Evolutionary conservation across 2,329 filamentous ascomycete genomes (phyloP), one percentile per base, ranked within the genome.

Genomic region (Biscogniauxia mediterranea): DNA sequence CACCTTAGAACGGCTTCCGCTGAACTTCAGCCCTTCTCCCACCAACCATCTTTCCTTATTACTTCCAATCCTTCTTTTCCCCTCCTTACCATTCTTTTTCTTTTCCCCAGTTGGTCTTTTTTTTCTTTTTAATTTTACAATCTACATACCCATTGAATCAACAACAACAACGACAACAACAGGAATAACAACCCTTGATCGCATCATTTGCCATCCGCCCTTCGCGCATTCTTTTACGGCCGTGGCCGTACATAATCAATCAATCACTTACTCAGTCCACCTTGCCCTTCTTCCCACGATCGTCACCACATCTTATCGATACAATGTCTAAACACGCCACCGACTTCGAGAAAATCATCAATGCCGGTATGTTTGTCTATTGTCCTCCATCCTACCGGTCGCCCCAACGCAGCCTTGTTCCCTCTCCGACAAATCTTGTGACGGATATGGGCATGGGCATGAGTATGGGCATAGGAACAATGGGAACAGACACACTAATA

Each of bases 281-380:
- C 9, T 56, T 13, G 20, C 53, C 54, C 17, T 23, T 26, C 20
- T 49, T 55, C 51, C 38, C 38, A 46, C 38, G 11, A n/a, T 32
- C 51, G 56, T 55, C 54, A 52, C 62, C 57, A 52, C 52, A 46
- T 23, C 51, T 13, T 50, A 54, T 56, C 26, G 23, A 57, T 65
- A 73, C 50, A 62, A 81, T 81, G 79, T 72, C 75, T 63, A 76
- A 80, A 58, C 68, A 68, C 54, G 81, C 80, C 49, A 73, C 75
- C 26, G 81, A 85, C 54, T 84, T 85, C 63, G 80, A 85, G 70
- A 82, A 82, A 73, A 82, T 85, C 64, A 84, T 85, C 70, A 73
- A 82, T 52, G 78, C 81, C 42, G 82, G 83, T 85, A 76, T 25
- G 65, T 58, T 21, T 1, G 3, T 13, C 28, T 32, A 11, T 11